These are phyloP conservation scores for Mycena latifolia DNA, from an alignment of 768 basidiomycete genomes.

Conservation along the genomic window DNA sequence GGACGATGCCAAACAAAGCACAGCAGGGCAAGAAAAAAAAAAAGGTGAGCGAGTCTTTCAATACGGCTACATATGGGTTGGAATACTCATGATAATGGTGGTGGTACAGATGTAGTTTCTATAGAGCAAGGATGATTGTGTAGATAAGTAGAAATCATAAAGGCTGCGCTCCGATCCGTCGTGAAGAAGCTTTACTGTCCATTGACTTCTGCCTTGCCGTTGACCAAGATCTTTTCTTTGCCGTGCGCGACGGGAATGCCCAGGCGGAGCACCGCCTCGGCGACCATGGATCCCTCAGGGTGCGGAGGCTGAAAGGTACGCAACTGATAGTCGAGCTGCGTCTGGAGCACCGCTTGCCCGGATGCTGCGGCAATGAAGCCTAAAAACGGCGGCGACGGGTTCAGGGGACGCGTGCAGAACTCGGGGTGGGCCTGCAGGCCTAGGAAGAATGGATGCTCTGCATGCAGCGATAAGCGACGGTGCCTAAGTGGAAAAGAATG, in stretches of 20 bases:
- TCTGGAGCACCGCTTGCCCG: constrained; percentile 64
- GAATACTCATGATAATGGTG: constrained; percentile 13
- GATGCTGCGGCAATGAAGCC: constrained; percentile 91
- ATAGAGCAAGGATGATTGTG: constrained; percentile 14
- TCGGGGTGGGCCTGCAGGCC: constrained; percentile 98
- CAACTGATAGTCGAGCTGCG: constrained; percentile 79
- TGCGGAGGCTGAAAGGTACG: constrained; percentile 78
- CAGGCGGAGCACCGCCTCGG: constrained; percentile 63
- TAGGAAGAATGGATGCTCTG: constrained; percentile 95
- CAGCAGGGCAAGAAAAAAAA: constrained; percentile 1
- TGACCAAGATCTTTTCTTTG: constrained; percentile 25
- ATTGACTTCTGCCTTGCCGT: constrained; percentile 14
- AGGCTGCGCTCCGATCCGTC: neutral
- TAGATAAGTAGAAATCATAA: constrained; percentile 8
- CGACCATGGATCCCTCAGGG: constrained; percentile 79
- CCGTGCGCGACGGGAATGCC: constrained; percentile 29
- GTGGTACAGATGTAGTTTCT: constrained; percentile 24
- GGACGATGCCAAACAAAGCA: constrained; percentile 18
- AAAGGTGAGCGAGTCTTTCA: constrained; percentile 16
- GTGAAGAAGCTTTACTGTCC: neutral
- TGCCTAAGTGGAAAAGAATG: neutral
- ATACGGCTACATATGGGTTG: constrained; percentile 26
- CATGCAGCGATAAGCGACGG: constrained; percentile 4
- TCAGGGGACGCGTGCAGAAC: constrained; percentile 97
- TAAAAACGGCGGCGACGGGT: constrained; percentile 97